These are phyloP conservation scores for Nakazawaea molendinolei DNA, from an alignment of 805 yeast genomes.

Conservation along the genomic window DNA sequence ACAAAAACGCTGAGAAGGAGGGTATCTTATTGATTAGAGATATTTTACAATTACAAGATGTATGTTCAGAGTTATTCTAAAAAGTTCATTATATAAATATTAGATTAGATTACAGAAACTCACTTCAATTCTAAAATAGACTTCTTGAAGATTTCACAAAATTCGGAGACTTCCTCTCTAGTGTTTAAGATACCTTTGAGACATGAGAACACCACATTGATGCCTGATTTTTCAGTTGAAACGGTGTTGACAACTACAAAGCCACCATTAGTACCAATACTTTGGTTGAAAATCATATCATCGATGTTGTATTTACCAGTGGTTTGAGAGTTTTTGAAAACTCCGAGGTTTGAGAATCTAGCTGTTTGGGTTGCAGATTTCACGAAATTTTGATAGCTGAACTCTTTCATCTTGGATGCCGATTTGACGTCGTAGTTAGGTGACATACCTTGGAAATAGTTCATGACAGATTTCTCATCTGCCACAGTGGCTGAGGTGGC, in stretches of 20 bases:
- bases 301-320: conserved; percentile 1
- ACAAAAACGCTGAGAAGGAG: conserved; percentile 26
- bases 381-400: background rate
- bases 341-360: conserved; percentile 10
- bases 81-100: background rate
- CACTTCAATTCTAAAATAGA: conserved; percentile 1
- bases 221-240: conserved; percentile 6
- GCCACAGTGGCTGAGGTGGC: background rate
- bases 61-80: conserved; percentile 43
- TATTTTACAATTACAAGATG: conserved; percentile 47
- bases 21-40: conserved; percentile 50
- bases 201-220: conserved; percentile 1
- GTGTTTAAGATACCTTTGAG: background rate
- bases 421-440: background rate
- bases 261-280: conserved; percentile 10
- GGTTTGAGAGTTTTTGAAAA: background rate
- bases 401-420: background rate
- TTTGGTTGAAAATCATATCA: conserved; percentile 10
- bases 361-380: background rate
- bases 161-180: background rate
- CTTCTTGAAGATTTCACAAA: conserved; percentile 2
- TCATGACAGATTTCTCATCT: conserved; percentile 5
- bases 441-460: background rate
- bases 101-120: background rate
- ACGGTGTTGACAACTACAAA: conserved; percentile 1